Evolutionary conservation across 2,329 filamentous ascomycete genomes (phyloP), one percentile per base, ranked within the genome.

Genomic region (Xylaria sp.): DNA sequence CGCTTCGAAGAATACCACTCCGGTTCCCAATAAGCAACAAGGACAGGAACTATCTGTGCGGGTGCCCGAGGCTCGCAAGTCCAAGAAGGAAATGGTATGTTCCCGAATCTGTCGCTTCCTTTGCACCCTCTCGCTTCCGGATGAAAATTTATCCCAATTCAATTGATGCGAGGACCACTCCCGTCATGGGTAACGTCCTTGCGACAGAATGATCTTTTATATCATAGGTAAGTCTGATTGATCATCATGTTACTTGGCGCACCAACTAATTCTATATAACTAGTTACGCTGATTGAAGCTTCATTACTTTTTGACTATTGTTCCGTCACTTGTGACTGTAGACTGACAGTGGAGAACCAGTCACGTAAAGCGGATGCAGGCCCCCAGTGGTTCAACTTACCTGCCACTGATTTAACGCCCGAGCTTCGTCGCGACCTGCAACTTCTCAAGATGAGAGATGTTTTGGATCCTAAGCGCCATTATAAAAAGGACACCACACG

Each of bases 351-450:
- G 64, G 34, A n/a, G 46, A 59, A 51, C 51, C 81, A 81, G 75
- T 76, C 65, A 65, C 67, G 75, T 13, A 79, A 80, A 63, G 78
- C 84, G 66, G 92, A 91, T 70, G 92, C 94, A 60, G 96, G 95
- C 54, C 82, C 90, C 18, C 85, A 92, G 67, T 98, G 95, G 95
- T 98, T 92, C 83, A 88, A 97, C 75, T 85, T 99, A 63, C 94
- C 94, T 6, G 90, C 90, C 76, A 98, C 95, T 31, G 86, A 93
- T 60, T 82, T 97, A 60, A 97, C 94, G 0, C 89, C 94, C 9
- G 90, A 97, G 77, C 85, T 98, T 70, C 97, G 94, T 81, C 88
- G 94, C 74, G 95, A 99, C 78, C 85, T 98, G 60, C 94, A 98
- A 81, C 85, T 98, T 12, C 84, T 99, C 15, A 71, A 50, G 20